Percentiles rank a stretch among this genome's conserved stretches.
These are phyloP conservation scores for Cyberlindnera mississippiensis DNA, from an alignment of 805 yeast genomes.

Conservation along the genomic window DNA sequence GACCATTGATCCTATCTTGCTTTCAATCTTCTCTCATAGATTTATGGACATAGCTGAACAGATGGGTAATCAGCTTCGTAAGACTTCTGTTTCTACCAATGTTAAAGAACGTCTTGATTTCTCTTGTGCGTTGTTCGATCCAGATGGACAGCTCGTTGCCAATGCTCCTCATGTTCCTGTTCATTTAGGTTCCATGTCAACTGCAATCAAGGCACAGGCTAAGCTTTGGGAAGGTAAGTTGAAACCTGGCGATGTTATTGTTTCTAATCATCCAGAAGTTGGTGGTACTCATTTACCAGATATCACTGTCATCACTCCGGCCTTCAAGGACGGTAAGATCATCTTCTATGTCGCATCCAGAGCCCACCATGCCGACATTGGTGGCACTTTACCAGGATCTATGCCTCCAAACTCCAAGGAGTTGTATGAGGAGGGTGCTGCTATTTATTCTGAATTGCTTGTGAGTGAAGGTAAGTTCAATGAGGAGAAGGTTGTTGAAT, in stretches of 20 bases:
- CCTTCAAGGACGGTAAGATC: slow-evolving; percentile 55
- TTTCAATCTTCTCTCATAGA: slow-evolving; percentile 77
- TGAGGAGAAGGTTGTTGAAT: slow-evolving; percentile 58
- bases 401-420: slow-evolving; percentile 91
- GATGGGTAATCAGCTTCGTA: slow-evolving; percentile 78
- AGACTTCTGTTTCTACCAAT: slow-evolving; percentile 77
- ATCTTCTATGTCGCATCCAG: slow-evolving; percentile 90
- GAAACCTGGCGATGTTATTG: slow-evolving; percentile 69
- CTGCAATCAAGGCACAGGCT: slow-evolving; percentile 67
- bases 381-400: slow-evolving; percentile 87
- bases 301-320: slow-evolving; percentile 90
- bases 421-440: slow-evolving; percentile 88
- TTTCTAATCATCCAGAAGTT: slow-evolving; percentile 75
- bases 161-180: slow-evolving; percentile 90
- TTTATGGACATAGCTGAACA: slow-evolving; percentile 91
- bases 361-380: slow-evolving; percentile 66
- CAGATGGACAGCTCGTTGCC: slow-evolving; percentile 75
- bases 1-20: slow-evolving; percentile 59
- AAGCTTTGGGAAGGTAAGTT: slow-evolving; percentile 60
- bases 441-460: slow-evolving; percentile 72
- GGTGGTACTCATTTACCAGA: slow-evolving; percentile 91
- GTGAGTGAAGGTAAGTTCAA: slow-evolving; percentile 73
- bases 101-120: slow-evolving; percentile 82
- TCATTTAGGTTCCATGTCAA: slow-evolving; percentile 82
- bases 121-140: slow-evolving; percentile 78